Conservation (phyloP, 2,329 filamentous ascomycete species). For the Aureobasidium vineae region DNA sequence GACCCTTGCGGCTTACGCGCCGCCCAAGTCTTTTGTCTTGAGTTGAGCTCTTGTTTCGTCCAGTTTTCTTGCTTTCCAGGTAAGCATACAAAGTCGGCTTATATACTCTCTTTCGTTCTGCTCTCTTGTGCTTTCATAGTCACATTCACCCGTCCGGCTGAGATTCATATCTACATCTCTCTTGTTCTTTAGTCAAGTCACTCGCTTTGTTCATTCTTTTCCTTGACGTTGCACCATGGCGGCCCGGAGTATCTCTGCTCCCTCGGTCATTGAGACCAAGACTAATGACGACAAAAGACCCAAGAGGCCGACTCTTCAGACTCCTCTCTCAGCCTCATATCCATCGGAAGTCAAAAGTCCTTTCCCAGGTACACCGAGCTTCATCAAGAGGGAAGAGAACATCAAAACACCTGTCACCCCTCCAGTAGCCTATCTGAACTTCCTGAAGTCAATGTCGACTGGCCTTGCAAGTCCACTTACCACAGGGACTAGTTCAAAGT, state of each 20-base stretch:
- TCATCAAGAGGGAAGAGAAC: conserved; percentile 68
- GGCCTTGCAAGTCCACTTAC: conserved; percentile 67
- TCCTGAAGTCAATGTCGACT: conserved; percentile 76
- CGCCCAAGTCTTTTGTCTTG: conserved; percentile 9
- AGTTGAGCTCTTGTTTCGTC: conserved; percentile 7
- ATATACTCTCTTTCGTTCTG: conserved; percentile 21
- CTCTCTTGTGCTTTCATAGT: conserved; percentile 26
- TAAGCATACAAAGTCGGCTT: conserved; percentile 24
- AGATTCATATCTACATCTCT: neutral
- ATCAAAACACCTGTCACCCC: conserved; percentile 85
- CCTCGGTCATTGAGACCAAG: conserved; percentile 39
- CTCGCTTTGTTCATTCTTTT: conserved; percentile 13
- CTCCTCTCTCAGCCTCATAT: conserved; percentile 61
- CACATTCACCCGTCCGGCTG: neutral
- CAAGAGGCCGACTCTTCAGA: conserved; percentile 49
- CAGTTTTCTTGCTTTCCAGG: neutral
- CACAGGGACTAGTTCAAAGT: conserved; percentile 54
- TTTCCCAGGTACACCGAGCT: conserved; percentile 58
- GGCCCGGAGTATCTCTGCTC: conserved; percentile 33
- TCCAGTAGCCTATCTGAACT: conserved; percentile 86
- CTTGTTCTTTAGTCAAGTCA: conserved; percentile 13
- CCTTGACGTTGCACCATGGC: conserved; percentile 19
- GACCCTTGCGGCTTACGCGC: conserved; percentile 22
- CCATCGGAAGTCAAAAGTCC: conserved; percentile 61
- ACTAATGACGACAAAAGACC: conserved; percentile 36